Evolutionary conservation across 495 filamentous ascomycete genomes (phyloP).

Genomic region (Podospora appendiculata): DNA sequence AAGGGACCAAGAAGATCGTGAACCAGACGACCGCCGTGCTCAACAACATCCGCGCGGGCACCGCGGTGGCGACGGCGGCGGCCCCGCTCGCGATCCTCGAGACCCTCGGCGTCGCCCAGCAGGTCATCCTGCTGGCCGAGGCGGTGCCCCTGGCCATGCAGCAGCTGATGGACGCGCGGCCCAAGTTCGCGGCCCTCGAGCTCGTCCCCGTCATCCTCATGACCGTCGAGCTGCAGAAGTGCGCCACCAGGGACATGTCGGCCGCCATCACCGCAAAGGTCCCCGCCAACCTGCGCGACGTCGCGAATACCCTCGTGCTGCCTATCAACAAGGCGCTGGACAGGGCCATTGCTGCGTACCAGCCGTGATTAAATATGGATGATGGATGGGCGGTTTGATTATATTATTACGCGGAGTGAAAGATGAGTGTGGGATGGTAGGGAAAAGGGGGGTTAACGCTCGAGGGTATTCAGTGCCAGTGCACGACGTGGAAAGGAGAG

Average conservation of each 20-base stretch:
- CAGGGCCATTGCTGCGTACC: slow-evolving; percentile 18
- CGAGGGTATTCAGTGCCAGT: too few species aligned
- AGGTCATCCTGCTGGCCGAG: slow-evolving; percentile 13
- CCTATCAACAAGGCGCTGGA: slow-evolving; percentile 23
- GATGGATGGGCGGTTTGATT: neutral
- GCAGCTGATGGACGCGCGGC: slow-evolving; percentile 20
- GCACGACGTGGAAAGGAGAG: too few species aligned
- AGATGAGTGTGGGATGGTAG: too few species aligned
- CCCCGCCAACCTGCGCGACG: slow-evolving; percentile 15
- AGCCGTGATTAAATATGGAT: neutral
- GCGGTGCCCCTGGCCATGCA: slow-evolving; percentile 19
- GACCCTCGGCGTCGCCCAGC: slow-evolving; percentile 18
- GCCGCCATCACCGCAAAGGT: slow-evolving; percentile 25
- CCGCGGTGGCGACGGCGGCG: slow-evolving; percentile 14
- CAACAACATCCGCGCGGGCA: slow-evolving; percentile 21
- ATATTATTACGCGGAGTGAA: neutral
- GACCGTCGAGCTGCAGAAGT: slow-evolving; percentile 25
- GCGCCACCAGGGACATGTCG: slow-evolving; percentile 22
- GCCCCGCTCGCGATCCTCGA: slow-evolving; percentile 8
- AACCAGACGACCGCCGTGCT: slow-evolving; percentile 21
- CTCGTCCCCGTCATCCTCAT: slow-evolving; percentile 25
- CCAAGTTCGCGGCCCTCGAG: slow-evolving; percentile 24
- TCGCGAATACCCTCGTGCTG: slow-evolving; percentile 16
- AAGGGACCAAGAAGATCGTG: slow-evolving; percentile 21
- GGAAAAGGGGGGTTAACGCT: too few species aligned